Conservation (phyloP, 164 flowering plant genomes). For the Vitis vinifera region DNA sequence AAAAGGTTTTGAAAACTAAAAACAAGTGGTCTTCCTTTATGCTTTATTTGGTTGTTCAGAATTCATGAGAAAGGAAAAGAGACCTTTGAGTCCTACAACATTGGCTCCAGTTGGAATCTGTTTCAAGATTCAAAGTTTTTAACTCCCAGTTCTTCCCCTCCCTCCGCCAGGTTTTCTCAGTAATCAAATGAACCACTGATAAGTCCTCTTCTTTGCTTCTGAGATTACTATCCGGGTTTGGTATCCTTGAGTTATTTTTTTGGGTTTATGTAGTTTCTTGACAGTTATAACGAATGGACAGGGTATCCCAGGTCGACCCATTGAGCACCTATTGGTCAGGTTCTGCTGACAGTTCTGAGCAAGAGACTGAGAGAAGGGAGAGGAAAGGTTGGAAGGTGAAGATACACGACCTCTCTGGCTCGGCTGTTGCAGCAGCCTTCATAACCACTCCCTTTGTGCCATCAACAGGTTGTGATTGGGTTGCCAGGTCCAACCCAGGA, state of each 20-base stretch:
- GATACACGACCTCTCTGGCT: constrained; percentile 91
- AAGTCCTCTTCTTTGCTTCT: background rate
- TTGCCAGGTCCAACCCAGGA: constrained; percentile 91
- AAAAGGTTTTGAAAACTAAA: background rate
- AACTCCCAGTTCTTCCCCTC: background rate
- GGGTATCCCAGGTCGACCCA: constrained; percentile 68
- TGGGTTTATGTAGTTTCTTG: constrained; percentile 9
- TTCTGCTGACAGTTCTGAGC: constrained; percentile 31
- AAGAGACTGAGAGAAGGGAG: constrained; percentile 66
- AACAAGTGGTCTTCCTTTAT: background rate
- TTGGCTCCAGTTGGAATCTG: background rate
- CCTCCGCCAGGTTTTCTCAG: background rate
- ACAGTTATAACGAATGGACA: constrained; percentile 26
- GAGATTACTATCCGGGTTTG: background rate
- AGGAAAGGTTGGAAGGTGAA: constrained; percentile 92
- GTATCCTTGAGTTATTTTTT: too few relatives aligned
- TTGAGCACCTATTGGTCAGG: constrained; percentile 54
- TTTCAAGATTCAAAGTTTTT: background rate
- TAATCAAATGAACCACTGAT: background rate
- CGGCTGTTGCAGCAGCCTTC: constrained; percentile 94
- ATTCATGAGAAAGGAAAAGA: constrained; percentile 1
- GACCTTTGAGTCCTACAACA: background rate
- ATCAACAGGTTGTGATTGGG: constrained; percentile 86
- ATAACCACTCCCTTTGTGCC: constrained; percentile 95
- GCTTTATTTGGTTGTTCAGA: background rate